A percentile compares a stretch with the other conserved stretches of the same genome.
Conservation (phyloP, 345 rosid genomes). For the Citrus unshiu region DNA sequence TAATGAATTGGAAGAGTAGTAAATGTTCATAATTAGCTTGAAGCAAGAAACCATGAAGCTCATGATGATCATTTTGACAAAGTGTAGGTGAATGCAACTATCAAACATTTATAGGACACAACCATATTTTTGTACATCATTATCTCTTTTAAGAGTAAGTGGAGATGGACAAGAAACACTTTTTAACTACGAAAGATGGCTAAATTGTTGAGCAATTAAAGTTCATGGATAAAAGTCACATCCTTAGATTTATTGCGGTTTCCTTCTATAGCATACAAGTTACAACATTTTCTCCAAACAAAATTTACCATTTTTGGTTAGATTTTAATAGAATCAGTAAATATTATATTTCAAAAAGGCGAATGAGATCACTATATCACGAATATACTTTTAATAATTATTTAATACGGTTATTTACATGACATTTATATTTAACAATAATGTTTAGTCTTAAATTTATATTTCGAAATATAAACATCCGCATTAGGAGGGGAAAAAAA, state of each 20-base stretch:
- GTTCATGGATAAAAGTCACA: not conserved
- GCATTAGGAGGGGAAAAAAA: too few species aligned
- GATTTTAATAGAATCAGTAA: not conserved
- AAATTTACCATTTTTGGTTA: not conserved
- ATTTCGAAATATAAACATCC: too few species aligned
- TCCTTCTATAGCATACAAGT: not conserved
- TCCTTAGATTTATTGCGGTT: not conserved
- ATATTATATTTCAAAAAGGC: not conserved
- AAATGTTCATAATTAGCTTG: constrained; percentile 35
- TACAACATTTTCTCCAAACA: not conserved
- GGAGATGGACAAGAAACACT: not conserved
- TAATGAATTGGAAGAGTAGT: constrained; percentile 26
- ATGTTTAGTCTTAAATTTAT: too few species aligned
- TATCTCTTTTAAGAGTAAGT: not conserved
- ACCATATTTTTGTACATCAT: constrained; percentile 25
- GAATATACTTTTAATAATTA: too few species aligned
- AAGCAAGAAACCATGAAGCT: constrained; percentile 20
- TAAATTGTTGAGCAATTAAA: not conserved
- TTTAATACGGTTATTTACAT: not conserved
- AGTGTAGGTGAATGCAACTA: constrained; percentile 41
- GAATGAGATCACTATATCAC: too few species aligned
- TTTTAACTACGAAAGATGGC: not conserved
- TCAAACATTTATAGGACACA: constrained; percentile 49
- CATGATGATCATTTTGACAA: constrained; percentile 30
- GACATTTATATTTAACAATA: too few species aligned